Base-by-base conservation (phyloP, 768 basidiomycete species). In the Leccinum longicurvipes region DNA sequence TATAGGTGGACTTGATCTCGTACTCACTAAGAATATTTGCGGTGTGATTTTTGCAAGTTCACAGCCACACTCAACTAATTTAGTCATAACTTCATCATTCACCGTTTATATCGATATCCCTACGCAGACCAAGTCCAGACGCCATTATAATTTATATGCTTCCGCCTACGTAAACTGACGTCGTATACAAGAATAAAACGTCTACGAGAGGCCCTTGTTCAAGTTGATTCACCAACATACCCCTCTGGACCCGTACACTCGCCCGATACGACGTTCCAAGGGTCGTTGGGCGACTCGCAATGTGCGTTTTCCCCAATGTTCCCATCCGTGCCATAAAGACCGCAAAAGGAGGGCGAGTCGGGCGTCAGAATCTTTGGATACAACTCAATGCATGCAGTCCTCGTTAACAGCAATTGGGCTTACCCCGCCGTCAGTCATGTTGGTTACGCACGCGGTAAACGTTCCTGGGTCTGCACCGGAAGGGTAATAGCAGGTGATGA, bases 401-500 rank as follows among this genome's bases (percentile, higher is more conserved):
- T 10, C 27, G 51, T 51, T 3, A 17, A 15, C 2, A 10, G 27
- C 32, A 10, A 27, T 21, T 12, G 23, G 14, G 24, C 23, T 44
- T 8, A 44, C 42, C 12, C 46, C 24, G 17, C 46, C 24, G 17
- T 34, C 15, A 8, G 34, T 25, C n/a, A n/a, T n/a, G n/a, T 34
- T 57, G 54, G 29, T 55, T 21, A 19, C 56, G 17, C 56, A 57
- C 2, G 19, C 56, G 7, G 32, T 46, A 6, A 15, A 55, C 11
- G 32, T 57, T 7, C 54, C 54, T 2, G 54, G 45, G 17, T 42
- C 2, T 2, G 29, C 24, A 24, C 32, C 28, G 23, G 53, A 57
- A 5, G 56, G 54, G 2, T 57, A 57, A 28, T 57, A 47, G 28
- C 56, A 57, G 23, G 46, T 57, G 3, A 57, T 47, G 3, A 46